A percentile compares a stretch with the other conserved stretches of the same genome.
Evolutionary conservation across 208 protist species (phyloP).

Genomic region (Wallacemonas rigidus): DNA sequence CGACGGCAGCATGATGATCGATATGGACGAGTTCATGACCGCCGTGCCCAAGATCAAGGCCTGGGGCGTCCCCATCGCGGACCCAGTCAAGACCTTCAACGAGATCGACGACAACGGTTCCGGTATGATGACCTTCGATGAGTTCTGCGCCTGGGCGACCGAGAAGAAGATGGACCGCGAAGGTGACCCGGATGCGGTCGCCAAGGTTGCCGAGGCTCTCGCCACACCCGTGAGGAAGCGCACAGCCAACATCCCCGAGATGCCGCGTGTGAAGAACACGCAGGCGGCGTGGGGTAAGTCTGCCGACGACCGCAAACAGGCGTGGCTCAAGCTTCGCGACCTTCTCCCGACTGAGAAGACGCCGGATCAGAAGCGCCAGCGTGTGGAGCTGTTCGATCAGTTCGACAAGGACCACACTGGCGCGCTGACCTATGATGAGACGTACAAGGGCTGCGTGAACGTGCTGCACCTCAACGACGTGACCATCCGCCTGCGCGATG

Average conservation of each 20-base stretch:
- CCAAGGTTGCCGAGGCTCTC: constrained; percentile 8
- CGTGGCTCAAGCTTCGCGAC: constrained; percentile 43
- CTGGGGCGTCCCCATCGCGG: constrained; percentile 39
- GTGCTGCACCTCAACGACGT: constrained; percentile 62
- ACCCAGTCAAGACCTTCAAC: constrained; percentile 45
- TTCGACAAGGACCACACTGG: constrained; percentile 65
- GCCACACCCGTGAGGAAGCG: background rate
- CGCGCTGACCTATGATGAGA: constrained; percentile 63
- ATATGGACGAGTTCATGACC: constrained; percentile 47
- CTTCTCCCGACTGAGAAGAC: constrained; percentile 41
- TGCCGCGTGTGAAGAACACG: constrained; percentile 14
- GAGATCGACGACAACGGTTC: constrained; percentile 50
- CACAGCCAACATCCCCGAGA: constrained; percentile 11
- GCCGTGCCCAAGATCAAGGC: constrained; percentile 40
- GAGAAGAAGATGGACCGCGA: constrained; percentile 35
- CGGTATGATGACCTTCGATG: constrained; percentile 54
- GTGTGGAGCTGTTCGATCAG: constrained; percentile 71
- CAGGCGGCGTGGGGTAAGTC: constrained; percentile 29
- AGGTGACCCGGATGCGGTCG: constrained; percentile 30
- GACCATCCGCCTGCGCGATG: constrained; percentile 59
- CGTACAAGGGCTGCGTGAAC: constrained; percentile 51
- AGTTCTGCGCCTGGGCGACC: constrained; percentile 52
- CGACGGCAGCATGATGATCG: constrained; percentile 39
- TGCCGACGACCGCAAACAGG: constrained; percentile 45
- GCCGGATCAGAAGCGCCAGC: constrained; percentile 37